Base-by-base conservation (phyloP, 2,329 filamentous ascomycete species). In the Penicillium sp. region DNA sequence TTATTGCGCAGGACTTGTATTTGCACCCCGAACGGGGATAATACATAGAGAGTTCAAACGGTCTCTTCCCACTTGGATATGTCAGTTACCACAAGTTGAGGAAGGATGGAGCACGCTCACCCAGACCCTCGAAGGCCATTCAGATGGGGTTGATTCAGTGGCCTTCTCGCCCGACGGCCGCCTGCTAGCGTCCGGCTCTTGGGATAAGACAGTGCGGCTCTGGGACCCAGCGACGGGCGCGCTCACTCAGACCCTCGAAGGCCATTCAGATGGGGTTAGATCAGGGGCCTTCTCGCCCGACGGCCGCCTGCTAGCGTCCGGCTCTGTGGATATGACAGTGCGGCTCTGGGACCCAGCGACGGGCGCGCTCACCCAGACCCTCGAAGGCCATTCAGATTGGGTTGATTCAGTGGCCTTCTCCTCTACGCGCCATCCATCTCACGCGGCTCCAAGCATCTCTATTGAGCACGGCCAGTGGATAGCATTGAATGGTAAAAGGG, bases 201-300 rank as follows among this genome's bases (percentile, higher is more conserved):
- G 5, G 2, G 45, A 37, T 26, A 1, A 13, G 3, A 26, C 9
- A 24, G 14, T 48, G 4, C 32, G 18, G 3, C 18, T 46, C n/a
- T 57, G 31, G 55, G 32, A 57, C 18, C 5, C 39, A 4, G 20
- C 37, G 3, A 62, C 56, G 13, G 59, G 62, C 24, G 38, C 31
- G 5, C 18, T 49, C 1, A 10, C 38, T 6, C 9, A 31, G 29
- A 31, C 29, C 3, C 10, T 31, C 10, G 11, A 32, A 5, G 37
- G 32, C 5, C 44, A 34, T 18, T 20, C 14, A 5, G 6, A 5
- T 5, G 5, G 1, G n/a, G 24, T 34, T 14, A 0, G 2, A 1
- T 44, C 24, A 20, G 20, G 39, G 14, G 29, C 18, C 8, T 48
- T 48, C 10, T 37, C 14, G 2, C 9, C 46, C 14, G 8, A 48